Conservation (phyloP, 768 basidiomycete species). For the Russula compacta region DNA sequence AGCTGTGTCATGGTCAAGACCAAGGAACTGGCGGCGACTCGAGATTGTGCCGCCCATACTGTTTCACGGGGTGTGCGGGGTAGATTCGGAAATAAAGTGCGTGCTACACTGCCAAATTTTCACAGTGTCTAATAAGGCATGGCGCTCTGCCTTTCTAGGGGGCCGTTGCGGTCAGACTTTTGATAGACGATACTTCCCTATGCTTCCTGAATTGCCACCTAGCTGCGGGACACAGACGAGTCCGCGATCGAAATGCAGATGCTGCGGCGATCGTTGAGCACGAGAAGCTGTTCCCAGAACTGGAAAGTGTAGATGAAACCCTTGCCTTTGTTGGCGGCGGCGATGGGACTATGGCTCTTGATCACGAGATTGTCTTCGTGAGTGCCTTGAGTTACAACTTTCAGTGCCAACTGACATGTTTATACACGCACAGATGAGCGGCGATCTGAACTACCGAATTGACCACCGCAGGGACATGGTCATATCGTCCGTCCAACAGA, state of each 20-base stretch:
- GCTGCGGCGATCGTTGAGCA: slow-evolving; percentile 82
- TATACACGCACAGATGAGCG: slow-evolving; percentile 50
- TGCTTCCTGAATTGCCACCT: slow-evolving; percentile 97
- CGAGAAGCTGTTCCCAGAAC: slow-evolving; percentile 49
- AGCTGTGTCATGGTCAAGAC: slow-evolving; percentile 68
- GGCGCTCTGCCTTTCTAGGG: slow-evolving; percentile 40
- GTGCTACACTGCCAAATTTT: slow-evolving; percentile 13
- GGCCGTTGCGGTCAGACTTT: slow-evolving; percentile 81
- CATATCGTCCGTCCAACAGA: slow-evolving; percentile 55
- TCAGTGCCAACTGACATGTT: neutral
- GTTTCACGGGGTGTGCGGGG: slow-evolving; percentile 92
- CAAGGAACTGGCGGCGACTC: slow-evolving; percentile 47
- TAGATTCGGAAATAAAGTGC: slow-evolving; percentile 90
- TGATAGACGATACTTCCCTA: slow-evolving; percentile 85
- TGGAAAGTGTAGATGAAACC: slow-evolving; percentile 41
- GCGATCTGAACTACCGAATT: slow-evolving; percentile 97
- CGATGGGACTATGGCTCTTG: slow-evolving; percentile 85
- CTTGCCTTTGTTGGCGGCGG: slow-evolving; percentile 81
- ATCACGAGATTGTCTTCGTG: slow-evolving; percentile 92
- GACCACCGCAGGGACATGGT: slow-evolving; percentile 85
- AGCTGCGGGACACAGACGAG: slow-evolving; percentile 85
- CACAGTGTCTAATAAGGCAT: neutral
- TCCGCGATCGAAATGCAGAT: slow-evolving; percentile 79
- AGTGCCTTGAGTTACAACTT: slow-evolving; percentile 25
- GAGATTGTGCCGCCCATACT: slow-evolving; percentile 65